These are phyloP conservation scores for Calophaca sinica DNA, from an alignment of 306 rosid species.

Conservation along the genomic window DNA sequence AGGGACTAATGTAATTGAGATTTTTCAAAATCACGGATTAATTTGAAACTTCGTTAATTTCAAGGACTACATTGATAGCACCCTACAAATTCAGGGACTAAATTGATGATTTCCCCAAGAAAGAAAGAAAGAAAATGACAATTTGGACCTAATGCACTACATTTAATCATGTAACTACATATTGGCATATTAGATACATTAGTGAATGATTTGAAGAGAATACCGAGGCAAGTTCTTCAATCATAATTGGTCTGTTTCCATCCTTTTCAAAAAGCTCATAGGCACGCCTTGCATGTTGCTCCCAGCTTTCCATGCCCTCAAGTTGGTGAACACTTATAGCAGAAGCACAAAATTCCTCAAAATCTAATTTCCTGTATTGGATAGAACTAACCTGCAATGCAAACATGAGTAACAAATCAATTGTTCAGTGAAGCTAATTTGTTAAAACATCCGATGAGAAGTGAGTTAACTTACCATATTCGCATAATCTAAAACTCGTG, in stretches of 20 bases:
- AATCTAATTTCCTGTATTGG: conserved; percentile 75
- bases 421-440: not conserved
- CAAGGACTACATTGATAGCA: too few species aligned
- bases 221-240: conserved; percentile 89
- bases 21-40: too few species aligned
- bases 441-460: not conserved
- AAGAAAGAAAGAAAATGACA: not conserved
- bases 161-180: not conserved
- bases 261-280: conserved; percentile 84
- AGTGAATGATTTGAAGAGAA: not conserved
- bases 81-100: too few species aligned
- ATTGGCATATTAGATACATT: not conserved
- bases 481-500: conserved; percentile 68
- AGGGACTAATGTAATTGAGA: too few species aligned
- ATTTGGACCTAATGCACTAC: not conserved
- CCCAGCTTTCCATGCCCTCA: conserved; percentile 79
- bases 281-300: conserved; percentile 78
- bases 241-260: conserved; percentile 83
- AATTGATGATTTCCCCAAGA: too few species aligned
- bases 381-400: conserved; percentile 70
- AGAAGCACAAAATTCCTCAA: conserved; percentile 88
- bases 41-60: too few species aligned
- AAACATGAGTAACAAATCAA: conserved; percentile 19
- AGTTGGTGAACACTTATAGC: conserved; percentile 81
- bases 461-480: conserved; percentile 59